Evolutionary conservation across 768 basidiomycete species (phyloP), one percentile per base, ranked within the genome.

Genomic region (Amanita polypyramis): DNA sequence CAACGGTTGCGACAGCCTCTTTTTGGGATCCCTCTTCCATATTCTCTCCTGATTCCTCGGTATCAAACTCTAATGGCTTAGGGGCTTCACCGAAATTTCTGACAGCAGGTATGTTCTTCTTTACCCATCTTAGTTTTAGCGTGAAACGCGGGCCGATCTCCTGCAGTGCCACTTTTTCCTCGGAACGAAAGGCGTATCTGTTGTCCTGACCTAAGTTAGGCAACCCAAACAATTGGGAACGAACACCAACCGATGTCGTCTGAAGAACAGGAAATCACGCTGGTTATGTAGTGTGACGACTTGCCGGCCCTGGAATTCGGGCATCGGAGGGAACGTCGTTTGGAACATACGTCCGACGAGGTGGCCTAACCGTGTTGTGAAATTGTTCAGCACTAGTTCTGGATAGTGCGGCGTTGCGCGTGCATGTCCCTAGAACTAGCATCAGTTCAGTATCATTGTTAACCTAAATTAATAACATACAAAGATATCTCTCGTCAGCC

Each of bases 71-170:
- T 42, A 85, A 58, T 19, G 76, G 66, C 53, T 73, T 68, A 1
- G 79, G 70, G n/a, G 72, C 69, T 52, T 83, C 77, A 21, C 84
- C 81, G 58, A 80, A 71, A 54, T 76, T 73, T 53, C 74, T 74
- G 21, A 93, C 89, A 4, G 85, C 82, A 1, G 93, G 94, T 17
- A 94, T 69, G 8, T 91, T 93, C 56, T 86, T 92, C 60, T 85
- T 82, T 49, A 99, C 65, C 73, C 84, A 96, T 33, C 84, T 74
- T 48, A 99, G 70, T 65, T 98, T 98, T 9, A 98, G 73, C 0
- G 96, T 98, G 60, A 99, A 96, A 27, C 95, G 80, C 5, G 96
- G 96, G 1, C 96, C 96, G 53, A 99, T 99, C 65, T 99, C 96
- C 61, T 99, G 96, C 25, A 99, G 66, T 5, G 85, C 79, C 7